Base-by-base conservation (phyloP, 305 asterid species). In the Ajuga reptans region DNA sequence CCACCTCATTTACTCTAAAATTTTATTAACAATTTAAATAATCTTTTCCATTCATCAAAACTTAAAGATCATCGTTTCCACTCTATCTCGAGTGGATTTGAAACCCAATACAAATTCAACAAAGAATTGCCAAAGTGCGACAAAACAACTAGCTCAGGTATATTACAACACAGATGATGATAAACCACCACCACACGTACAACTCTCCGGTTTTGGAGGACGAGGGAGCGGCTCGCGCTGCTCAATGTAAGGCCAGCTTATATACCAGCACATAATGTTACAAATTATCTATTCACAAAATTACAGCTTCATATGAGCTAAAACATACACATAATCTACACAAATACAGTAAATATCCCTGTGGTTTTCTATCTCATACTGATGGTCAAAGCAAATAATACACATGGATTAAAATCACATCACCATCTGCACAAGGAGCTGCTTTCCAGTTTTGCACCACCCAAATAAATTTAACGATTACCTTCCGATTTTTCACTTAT, bases 371-470 rank as follows among this genome's bases (percentile, higher is more conserved):
- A 31, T 45, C 75, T 64, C 53, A 29, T 52, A 49, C 43, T 21
- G 71, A 64, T 10, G 70, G 55, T 58, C 68, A 57, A 12, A 12
- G 53, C 59, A 59, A 10, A 71, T 68, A 69, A 78, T 78, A 72
- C 76, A 68, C 77, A 69, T 21, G 72, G 72, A 60, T 63, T 41
- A 11, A 72, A 58, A 12, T 29, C 69, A 71, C 75, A 71, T 21
- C 75, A 59, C 76, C 79, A 79, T 68, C 79, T 75, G 76, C 80
- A 78, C 79, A 54, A 64, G 77, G 76, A 72, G 76, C 77, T 69
- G 60, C 70, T 71, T 78, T 63, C 75, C 70, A 41, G 2, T 21
- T 60, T 68, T 58, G 76, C 76, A 79, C 84, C 75, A 43, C 57
- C 79, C 69, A 72, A 71, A 79, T 70, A 71, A 68, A 71, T 79